Evolutionary conservation across 345 rosid species (phyloP).

Genomic region (Garcia nutans): DNA sequence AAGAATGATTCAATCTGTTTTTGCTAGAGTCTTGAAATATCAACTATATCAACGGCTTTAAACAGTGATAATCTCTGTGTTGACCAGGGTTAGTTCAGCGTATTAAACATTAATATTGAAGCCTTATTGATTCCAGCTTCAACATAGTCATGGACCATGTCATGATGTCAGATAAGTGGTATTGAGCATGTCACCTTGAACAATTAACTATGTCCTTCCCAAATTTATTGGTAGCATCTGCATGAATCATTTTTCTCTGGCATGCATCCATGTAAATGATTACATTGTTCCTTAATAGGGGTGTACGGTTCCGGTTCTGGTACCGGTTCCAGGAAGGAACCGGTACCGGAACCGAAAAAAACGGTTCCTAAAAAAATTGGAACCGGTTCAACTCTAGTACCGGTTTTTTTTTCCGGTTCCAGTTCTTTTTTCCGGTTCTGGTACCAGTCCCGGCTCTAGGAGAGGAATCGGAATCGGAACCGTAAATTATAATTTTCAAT

Average conservation of each 20-base stretch:
- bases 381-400: no score
- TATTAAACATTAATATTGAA: not conserved
- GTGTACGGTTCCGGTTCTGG: no score
- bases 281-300: no score
- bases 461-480: no score
- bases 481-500: no score
- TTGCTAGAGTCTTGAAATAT: not conserved
- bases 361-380: no score
- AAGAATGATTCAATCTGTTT: not conserved
- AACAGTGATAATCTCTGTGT: not conserved
- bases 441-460: no score
- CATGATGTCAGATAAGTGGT: not conserved
- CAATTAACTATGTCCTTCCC: not conserved
- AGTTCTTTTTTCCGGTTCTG: no score
- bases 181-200: not conserved
- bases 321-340: no score
- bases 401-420: no score
- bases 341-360: no score
- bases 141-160: not conserved
- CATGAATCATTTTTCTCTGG: not conserved
- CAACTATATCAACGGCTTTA: not conserved
- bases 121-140: not conserved
- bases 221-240: not conserved
- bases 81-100: not conserved
- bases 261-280: not conserved